Conservation (phyloP, 1,284 basidiomycete genomes). For the Marasmius sp. region DNA sequence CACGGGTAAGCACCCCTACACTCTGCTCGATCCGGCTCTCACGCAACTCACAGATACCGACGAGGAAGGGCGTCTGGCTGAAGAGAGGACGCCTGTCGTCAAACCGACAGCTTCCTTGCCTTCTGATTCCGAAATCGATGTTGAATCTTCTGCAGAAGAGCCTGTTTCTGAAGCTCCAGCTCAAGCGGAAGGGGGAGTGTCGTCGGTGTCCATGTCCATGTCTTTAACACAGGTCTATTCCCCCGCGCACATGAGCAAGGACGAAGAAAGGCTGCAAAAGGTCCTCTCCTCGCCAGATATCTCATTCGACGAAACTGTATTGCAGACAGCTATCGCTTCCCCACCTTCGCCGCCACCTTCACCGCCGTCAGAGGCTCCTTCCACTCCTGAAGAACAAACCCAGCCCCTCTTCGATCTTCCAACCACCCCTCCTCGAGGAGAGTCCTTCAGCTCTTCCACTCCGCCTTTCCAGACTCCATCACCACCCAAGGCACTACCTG, state of each 20-base stretch:
- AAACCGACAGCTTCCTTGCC: slow-evolving; percentile 28
- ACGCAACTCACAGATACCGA: slow-evolving; percentile 20
- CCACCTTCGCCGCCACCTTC: slow-evolving; percentile 30
- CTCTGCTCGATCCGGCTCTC: background rate
- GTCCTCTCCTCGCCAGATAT: slow-evolving; percentile 19
- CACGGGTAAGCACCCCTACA: slow-evolving; percentile 1
- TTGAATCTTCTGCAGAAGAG: background rate
- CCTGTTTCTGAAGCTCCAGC: background rate
- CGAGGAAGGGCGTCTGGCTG: slow-evolving; percentile 29
- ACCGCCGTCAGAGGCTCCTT: slow-evolving; percentile 20
- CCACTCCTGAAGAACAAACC: slow-evolving; percentile 16
- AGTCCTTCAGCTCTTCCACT: slow-evolving; percentile 39
- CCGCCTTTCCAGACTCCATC: slow-evolving; percentile 60
- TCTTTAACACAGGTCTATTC: slow-evolving; percentile 18
- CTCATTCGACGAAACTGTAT: slow-evolving; percentile 12
- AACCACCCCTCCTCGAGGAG: slow-evolving; percentile 50
- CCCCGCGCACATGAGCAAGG: slow-evolving; percentile 14
- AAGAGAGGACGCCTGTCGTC: slow-evolving; percentile 39
- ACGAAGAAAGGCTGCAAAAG: slow-evolving; percentile 18
- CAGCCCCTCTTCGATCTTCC: slow-evolving; percentile 28
- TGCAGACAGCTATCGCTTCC: slow-evolving; percentile 18
- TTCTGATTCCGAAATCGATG: background rate
- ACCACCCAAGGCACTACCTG: slow-evolving; percentile 55
- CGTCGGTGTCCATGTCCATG: slow-evolving; percentile 1
- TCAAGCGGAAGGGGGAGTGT: slow-evolving; percentile 1